Percentiles rank a stretch among this genome's conserved stretches.
These are phyloP conservation scores for Heterobasidion parviporum DNA, from an alignment of 1,284 basidiomycete species.

Conservation along the genomic window DNA sequence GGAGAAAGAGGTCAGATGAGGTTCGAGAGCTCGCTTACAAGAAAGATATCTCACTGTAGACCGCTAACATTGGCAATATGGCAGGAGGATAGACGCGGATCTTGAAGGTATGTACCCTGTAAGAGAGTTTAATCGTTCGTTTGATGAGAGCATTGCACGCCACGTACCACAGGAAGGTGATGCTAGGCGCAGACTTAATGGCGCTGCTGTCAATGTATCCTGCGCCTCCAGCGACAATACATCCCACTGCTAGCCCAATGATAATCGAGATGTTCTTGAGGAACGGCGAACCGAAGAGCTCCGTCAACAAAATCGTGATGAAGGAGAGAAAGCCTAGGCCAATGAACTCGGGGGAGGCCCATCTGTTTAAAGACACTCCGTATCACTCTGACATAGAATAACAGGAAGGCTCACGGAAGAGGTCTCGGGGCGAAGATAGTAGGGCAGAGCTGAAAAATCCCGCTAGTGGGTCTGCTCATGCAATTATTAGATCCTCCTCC, in stretches of 20 bases:
- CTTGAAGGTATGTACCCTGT: conserved; percentile 73
- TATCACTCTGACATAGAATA: not conserved
- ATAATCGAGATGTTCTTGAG: conserved; percentile 74
- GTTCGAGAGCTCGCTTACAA: not conserved
- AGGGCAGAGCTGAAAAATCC: conserved; percentile 65
- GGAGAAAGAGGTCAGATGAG: not conserved
- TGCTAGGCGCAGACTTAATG: conserved; percentile 60
- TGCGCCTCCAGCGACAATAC: conserved; percentile 68
- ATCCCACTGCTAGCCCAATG: conserved; percentile 67
- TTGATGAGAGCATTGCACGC: not conserved
- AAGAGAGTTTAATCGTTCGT: not conserved
- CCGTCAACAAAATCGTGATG: conserved; percentile 66
- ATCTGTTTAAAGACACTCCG: conserved; percentile 25
- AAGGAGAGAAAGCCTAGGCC: conserved; percentile 84
- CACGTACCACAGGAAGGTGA: conserved; percentile 70
- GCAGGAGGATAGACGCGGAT: conserved; percentile 74
- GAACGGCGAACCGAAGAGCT: conserved; percentile 78
- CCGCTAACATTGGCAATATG: conserved; percentile 76
- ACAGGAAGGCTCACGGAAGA: conserved; percentile 25
- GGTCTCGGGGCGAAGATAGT: conserved; percentile 55
- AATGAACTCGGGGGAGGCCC: conserved; percentile 78
- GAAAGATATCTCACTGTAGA: conserved; percentile 46
- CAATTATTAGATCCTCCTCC: conserved; percentile 76
- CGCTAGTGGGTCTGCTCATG: conserved; percentile 44
- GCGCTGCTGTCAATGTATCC: conserved; percentile 64